Conservation (phyloP, 129 eudicot genomes). For the Ambrosia artemisiifolia region DNA sequence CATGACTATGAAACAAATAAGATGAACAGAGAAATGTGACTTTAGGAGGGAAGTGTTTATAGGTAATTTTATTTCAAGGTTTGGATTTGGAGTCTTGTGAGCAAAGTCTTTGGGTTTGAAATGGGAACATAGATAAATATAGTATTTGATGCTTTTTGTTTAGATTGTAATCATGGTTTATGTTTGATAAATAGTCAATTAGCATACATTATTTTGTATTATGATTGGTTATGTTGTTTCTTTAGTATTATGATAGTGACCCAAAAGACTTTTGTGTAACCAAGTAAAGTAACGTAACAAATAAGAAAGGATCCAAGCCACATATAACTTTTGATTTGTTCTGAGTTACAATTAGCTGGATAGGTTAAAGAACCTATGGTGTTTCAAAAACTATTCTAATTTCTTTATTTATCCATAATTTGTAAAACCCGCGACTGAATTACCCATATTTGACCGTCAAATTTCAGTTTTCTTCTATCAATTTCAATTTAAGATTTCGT, state of each 20-base stretch:
- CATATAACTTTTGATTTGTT: not conserved
- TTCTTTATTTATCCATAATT: too few species aligned
- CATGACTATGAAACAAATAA: constrained; percentile 22
- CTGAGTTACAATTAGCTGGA: too few species aligned
- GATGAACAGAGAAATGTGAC: constrained; percentile 5
- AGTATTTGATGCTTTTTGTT: constrained; percentile 23
- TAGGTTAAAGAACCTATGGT: too few species aligned
- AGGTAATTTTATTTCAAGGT: not conserved
- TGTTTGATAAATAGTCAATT: constrained; percentile 26
- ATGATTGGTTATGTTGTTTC: not conserved
- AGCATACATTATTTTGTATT: not conserved
- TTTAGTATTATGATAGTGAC: not conserved
- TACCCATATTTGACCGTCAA: too few species aligned
- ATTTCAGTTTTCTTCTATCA: too few species aligned
- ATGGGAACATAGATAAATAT: not conserved
- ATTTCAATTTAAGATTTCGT: too few species aligned
- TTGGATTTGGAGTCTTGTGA: constrained; percentile 20
- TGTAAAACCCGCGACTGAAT: too few species aligned
- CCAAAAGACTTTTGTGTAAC: not conserved
- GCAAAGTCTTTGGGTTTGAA: constrained; percentile 24
- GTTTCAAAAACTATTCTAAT: too few species aligned
- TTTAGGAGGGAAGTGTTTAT: constrained; percentile 26
- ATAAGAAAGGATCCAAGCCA: not conserved
- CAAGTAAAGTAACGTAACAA: not conserved
- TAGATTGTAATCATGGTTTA: constrained; percentile 23